These are phyloP conservation scores for Saccharomycopsis crataegensis DNA, from an alignment of 1,139 yeast genomes.

Conservation along the genomic window DNA sequence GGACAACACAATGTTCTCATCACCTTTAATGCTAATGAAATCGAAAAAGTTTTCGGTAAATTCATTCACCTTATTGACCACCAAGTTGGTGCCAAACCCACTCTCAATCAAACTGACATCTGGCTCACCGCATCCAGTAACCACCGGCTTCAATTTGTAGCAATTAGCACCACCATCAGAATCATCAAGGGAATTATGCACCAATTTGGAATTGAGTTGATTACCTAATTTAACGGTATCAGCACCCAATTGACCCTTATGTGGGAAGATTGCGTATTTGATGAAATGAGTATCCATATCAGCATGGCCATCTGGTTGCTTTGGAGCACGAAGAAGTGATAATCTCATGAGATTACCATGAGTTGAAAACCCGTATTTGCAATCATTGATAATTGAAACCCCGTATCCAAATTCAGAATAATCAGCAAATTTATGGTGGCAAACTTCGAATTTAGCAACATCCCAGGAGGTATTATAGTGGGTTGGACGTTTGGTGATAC, in stretches of 20 bases:
- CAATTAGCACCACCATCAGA: not conserved
- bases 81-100: constrained; percentile 22
- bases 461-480: constrained; percentile 96
- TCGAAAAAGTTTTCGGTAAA: constrained; percentile 20
- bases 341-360: constrained; percentile 86
- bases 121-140: constrained; percentile 21
- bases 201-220: constrained; percentile 53
- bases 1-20: constrained; percentile 56
- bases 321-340: constrained; percentile 76
- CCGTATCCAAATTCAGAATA: constrained; percentile 82
- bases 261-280: constrained; percentile 81
- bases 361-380: constrained; percentile 85
- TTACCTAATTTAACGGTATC: constrained; percentile 69
- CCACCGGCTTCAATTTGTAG: constrained; percentile 10
- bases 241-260: constrained; percentile 53
- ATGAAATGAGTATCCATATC: constrained; percentile 87
- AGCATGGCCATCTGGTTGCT: constrained; percentile 86
- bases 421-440: constrained; percentile 91
- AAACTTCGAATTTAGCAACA: constrained; percentile 91
- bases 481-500: constrained; percentile 83
- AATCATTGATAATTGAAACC: constrained; percentile 76
- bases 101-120: constrained; percentile 22
- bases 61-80: constrained; percentile 21
- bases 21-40: constrained; percentile 35
- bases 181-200: constrained; percentile 10